phyloP scores from a whole-genome alignment of 192 early-diverging fungal species.

The Spinellus fusiger region DNA sequence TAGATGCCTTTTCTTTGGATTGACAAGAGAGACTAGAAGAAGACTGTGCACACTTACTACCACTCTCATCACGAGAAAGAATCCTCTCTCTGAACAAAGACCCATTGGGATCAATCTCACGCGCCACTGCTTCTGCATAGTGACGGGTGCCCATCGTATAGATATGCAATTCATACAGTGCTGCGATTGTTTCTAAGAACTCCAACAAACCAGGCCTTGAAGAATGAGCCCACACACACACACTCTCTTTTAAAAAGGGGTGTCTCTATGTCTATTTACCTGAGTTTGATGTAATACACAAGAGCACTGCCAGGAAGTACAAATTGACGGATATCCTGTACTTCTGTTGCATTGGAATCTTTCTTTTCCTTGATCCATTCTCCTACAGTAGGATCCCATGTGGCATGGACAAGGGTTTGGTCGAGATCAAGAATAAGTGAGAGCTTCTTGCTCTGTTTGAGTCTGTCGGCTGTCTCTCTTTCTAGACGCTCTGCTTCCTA shows the following conservation, averaged over 20 bases:
- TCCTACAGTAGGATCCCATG: conserved; percentile 65
- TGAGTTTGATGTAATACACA: conserved; percentile 81
- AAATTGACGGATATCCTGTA: conserved; percentile 71
- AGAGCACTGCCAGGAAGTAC: conserved; percentile 58
- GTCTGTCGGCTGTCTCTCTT: conserved; percentile 52
- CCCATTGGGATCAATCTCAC: conserved; percentile 78
- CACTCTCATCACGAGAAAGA: conserved; percentile 88
- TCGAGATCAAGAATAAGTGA: conserved; percentile 95
- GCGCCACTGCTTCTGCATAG: conserved; percentile 87
- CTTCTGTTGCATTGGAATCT: conserved; percentile 45
- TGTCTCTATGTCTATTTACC: conserved; percentile 34
- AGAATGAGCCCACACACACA: not conserved
- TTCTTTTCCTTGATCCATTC: conserved; percentile 66
- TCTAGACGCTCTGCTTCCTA: conserved; percentile 72
- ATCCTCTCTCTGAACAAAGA: conserved; percentile 83
- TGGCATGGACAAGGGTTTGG: conserved; percentile 95
- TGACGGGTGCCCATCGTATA: conserved; percentile 97
- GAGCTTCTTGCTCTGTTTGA: conserved; percentile 65
- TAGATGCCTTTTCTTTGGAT: too few relatives aligned
- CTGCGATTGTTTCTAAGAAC: conserved; percentile 64
- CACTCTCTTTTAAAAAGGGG: not conserved
- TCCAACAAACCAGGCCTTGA: conserved; percentile 70
- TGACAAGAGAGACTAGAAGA: not conserved
- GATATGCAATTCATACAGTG: conserved; percentile 92
- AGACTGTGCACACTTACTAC: conserved; percentile 47